These are phyloP conservation scores for Leishmania major DNA, from an alignment of 208 protist species.

Conservation along the genomic window DNA sequence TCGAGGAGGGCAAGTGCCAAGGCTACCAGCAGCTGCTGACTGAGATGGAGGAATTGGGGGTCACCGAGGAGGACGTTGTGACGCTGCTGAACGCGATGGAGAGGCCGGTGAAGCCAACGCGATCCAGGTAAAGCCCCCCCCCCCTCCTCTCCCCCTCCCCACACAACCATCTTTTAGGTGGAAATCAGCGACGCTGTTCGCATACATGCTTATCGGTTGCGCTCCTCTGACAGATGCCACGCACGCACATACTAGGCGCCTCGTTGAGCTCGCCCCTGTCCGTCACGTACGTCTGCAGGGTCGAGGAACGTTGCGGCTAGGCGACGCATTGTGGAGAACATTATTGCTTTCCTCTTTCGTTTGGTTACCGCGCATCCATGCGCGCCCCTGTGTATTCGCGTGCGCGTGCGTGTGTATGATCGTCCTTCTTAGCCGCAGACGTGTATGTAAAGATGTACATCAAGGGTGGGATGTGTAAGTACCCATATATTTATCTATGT, in stretches of 20 bases:
- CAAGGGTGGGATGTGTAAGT: neutral
- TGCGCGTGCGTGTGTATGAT: neutral
- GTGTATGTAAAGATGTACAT: neutral
- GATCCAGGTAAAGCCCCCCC: slow-evolving; percentile 7
- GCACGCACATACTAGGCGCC: neutral
- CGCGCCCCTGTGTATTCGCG: neutral
- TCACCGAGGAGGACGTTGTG: slow-evolving; percentile 52
- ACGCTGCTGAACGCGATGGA: slow-evolving; percentile 73
- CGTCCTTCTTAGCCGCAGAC: neutral
- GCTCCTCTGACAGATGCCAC: neutral
- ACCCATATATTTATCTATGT: neutral
- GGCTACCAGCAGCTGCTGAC: slow-evolving; percentile 60
- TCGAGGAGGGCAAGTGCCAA: slow-evolving; percentile 70
- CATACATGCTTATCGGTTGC: neutral
- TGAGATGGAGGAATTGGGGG: slow-evolving; percentile 58
- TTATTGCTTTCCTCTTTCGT: neutral
- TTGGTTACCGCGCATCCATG: neutral
- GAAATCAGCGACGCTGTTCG: neutral
- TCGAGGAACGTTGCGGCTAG: neutral
- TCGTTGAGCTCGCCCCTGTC: neutral
- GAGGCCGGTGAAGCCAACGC: slow-evolving; percentile 16
- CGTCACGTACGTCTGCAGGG: neutral
- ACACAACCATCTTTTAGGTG: neutral
- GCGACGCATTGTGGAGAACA: neutral
- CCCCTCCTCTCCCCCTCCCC: neutral